Evolutionary conservation across 176 grass and related monocot species (phyloP).

Genomic region (Themeda triandra): DNA sequence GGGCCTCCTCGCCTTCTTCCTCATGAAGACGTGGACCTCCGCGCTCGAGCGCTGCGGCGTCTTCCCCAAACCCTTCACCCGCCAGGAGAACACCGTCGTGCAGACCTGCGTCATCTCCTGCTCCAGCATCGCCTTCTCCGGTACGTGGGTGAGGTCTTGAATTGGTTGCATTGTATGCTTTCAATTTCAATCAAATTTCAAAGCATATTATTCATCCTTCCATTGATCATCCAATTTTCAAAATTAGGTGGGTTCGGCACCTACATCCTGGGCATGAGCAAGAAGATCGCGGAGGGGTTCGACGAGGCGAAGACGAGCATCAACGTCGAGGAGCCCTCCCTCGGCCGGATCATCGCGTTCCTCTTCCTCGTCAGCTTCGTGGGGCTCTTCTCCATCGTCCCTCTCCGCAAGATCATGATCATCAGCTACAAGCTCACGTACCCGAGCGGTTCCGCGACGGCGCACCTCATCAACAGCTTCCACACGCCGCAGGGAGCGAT

Average conservation of each 20-base stretch:
- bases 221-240: too few species aligned
- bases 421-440: constrained; percentile 61
- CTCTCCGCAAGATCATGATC: constrained; percentile 47
- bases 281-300: constrained; percentile 40
- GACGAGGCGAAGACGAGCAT: constrained; percentile 37
- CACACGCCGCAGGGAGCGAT: constrained; percentile 56
- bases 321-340: constrained; percentile 58
- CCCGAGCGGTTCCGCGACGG: constrained; percentile 50
- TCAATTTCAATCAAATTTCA: too few species aligned
- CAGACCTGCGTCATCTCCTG: constrained; percentile 85
- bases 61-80: constrained; percentile 61
- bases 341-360: constrained; percentile 52
- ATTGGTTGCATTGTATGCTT: too few species aligned
- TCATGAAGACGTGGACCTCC: constrained; percentile 68
- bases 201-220: too few species aligned
- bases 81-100: constrained; percentile 87
- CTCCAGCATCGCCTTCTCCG: constrained; percentile 62
- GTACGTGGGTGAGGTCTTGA: neutral
- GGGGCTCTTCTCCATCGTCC: constrained; percentile 44
- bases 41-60: constrained; percentile 49
- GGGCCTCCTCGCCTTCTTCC: constrained; percentile 70
- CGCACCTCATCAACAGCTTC: constrained; percentile 75
- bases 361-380: constrained; percentile 61
- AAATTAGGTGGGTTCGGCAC: constrained; percentile 42
- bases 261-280: constrained; percentile 61